phyloP scores from a whole-genome alignment of 73 alveolate species.

The Uronychia binucleata region DNA sequence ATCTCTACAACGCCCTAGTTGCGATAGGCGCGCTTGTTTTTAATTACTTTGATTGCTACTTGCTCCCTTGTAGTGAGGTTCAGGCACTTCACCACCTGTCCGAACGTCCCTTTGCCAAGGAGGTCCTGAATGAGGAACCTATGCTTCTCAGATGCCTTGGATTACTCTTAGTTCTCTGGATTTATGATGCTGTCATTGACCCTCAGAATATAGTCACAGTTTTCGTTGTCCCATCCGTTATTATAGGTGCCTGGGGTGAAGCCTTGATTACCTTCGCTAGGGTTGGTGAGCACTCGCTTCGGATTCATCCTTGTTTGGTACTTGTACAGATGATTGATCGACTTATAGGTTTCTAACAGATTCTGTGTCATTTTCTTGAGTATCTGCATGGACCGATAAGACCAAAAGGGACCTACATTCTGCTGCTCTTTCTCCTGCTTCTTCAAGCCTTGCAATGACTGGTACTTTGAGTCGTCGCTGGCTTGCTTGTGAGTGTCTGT shows the following conservation, averaged over 20 bases:
- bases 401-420: no score
- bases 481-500: no score
- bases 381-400: no score
- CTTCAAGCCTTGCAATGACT: no score
- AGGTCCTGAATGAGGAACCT: conserved; percentile 47
- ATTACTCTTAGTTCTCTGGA: conserved; percentile 59
- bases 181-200: conserved; percentile 41
- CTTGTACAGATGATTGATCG: no score
- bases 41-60: conserved; percentile 70
- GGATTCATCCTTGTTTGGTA: no score
- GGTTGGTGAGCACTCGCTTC: no score
- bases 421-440: no score
- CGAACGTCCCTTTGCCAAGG: conserved; percentile 74
- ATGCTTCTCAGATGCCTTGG: neutral
- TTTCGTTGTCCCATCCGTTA: conserved; percentile 58
- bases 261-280: conserved; percentile 41
- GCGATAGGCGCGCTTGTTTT: conserved; percentile 66
- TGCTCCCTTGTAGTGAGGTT: conserved; percentile 6
- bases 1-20: conserved; percentile 71
- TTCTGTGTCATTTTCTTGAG: no score
- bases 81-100: conserved; percentile 71
- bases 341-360: no score
- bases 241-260: no score
- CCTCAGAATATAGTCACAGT: conserved; percentile 53
- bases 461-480: no score